Evolutionary conservation across 768 basidiomycete species (phyloP).

Genomic region (Pisolithus tinctorius): DNA sequence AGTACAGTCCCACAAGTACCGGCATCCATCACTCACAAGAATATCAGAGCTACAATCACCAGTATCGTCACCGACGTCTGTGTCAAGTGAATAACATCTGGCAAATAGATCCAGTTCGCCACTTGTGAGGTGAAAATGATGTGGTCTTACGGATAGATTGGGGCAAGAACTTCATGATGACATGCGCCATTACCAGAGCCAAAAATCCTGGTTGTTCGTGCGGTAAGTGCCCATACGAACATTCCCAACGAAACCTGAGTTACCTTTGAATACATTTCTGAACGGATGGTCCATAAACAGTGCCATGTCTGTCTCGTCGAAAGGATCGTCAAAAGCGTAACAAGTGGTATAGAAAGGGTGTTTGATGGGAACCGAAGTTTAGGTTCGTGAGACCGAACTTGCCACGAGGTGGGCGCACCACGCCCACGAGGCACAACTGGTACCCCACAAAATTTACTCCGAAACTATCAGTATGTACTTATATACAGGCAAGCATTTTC

Average conservation of each 20-base stretch:
- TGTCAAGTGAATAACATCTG: conserved; percentile 59
- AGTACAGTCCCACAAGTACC: not conserved
- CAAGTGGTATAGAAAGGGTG: conserved; percentile 11
- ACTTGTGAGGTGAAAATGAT: conserved; percentile 1
- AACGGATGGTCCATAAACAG: conserved; percentile 27
- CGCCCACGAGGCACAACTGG: conserved; percentile 9
- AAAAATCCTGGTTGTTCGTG: conserved; percentile 33
- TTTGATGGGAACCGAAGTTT: conserved; percentile 21
- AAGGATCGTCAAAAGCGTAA: conserved; percentile 8
- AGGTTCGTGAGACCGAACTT: conserved; percentile 4
- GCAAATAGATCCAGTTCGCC: conserved; percentile 8
- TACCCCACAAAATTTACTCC: not conserved
- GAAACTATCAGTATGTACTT: no score
- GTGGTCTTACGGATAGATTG: conserved; percentile 26
- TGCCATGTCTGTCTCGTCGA: conserved; percentile 17
- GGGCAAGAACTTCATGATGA: conserved; percentile 43
- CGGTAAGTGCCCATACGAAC: conserved; percentile 7
- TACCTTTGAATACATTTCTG: conserved; percentile 28
- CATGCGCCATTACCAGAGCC: conserved; percentile 44
- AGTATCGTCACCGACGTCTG: conserved; percentile 71
- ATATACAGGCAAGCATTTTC: no score
- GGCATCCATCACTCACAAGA: conserved; percentile 43
- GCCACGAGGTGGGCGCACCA: conserved; percentile 8
- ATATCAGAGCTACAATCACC: conserved; percentile 56
- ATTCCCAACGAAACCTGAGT: not conserved